Base-by-base conservation (phyloP, 139 green algal genomes). In the Chlorella sp. region DNA sequence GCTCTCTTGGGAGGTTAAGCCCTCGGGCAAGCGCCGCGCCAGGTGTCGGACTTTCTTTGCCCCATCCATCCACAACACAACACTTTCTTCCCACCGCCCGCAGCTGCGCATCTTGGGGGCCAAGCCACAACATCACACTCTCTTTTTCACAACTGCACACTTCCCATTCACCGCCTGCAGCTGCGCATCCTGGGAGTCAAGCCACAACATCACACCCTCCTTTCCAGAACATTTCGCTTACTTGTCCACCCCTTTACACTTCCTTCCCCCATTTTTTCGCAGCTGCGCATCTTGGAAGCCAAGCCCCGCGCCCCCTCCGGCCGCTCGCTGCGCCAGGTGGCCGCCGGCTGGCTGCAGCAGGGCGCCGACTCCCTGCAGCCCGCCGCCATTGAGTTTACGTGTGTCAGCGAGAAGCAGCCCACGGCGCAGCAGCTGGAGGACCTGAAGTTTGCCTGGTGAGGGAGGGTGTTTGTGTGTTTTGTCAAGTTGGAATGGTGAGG, bases 201-300 rank as follows among this genome's bases (percentile, higher is more conserved):
- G n/a, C n/a, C n/a, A n/a, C n/a, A n/a, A n/a, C n/a, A n/a, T n/a
- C n/a, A n/a, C 69, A 22, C n/a, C 69, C 18, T 34, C 26, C 69
- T 9, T 22, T 78, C 69, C 15, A 78, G 18, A 34, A 36, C 15
- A 78, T 22, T 53, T 24, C 11, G 18, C 21, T 32, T 24, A 7
- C 36, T 36, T 82, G 18, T 32, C 76, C 76, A 53, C 15, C 76
- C 34, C 7, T 39, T n/a, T n/a, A n/a, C n/a, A n/a, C n/a, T n/a
- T n/a, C n/a, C n/a, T 18, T 32, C 34, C 34, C 34, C 34, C 14
- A 3, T 21, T 39, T 39, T 19, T 34, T 39, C 34, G 77, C 81
- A 90, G 83, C 93, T 99, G 92, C 95, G 98, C 83, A 99, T 99
- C 87, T 90, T 99, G 85, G 97, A 99, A 93, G 98, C 98, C 18